Base-by-base conservation (phyloP, 208 protist species). In the Phytomonas sp. region DNA sequence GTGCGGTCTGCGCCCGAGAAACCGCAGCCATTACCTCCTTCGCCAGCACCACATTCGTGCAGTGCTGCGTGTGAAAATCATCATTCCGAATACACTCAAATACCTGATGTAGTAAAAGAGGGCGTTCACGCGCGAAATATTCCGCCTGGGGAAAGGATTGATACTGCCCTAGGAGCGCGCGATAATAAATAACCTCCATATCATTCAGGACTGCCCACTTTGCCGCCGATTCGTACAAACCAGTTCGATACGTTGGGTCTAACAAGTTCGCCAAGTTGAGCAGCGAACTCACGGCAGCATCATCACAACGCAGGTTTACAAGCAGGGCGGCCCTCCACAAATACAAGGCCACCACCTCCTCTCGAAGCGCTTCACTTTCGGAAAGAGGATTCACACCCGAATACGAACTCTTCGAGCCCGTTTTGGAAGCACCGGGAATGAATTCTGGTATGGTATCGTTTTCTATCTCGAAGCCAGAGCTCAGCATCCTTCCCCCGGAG, bases 171-270 rank as follows among this genome's bases (percentile, higher is more conserved):
- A 86, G 37, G 3, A 92, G 63, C 34, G 78, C 84, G 56, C 86
- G 81, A 70, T 89, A 94, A 67, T 89, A 91, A 34, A 92, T 78
- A 31, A 92, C 70, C 72, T 94, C 86, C 86, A 92, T 92, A 73
- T 94, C 89, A 76, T 89, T 90, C 33, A 94, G 77, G 33, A 42
- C 69, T 33, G 86, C 89, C 89, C 89, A 94, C n/a, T 74, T 67
- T 26, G 80, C 80, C 4, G 89, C 89, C 19, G 89, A 70, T 42
- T 64, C 79, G 70, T 76, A 82, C 59, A 92, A 67, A 1, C 81
- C 67, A 7, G 76, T 79, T 31, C 86, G 82, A 69, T 83, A 65
- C 66, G 73, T 71, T 62, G 70, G 74, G 63, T 73, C 76, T 31
- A 94, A 64, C 8, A 73, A 61, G 31, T 60, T 66, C 36, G 82